Conservation (phyloP, 805 yeast species). For the Candida saitoana region DNA sequence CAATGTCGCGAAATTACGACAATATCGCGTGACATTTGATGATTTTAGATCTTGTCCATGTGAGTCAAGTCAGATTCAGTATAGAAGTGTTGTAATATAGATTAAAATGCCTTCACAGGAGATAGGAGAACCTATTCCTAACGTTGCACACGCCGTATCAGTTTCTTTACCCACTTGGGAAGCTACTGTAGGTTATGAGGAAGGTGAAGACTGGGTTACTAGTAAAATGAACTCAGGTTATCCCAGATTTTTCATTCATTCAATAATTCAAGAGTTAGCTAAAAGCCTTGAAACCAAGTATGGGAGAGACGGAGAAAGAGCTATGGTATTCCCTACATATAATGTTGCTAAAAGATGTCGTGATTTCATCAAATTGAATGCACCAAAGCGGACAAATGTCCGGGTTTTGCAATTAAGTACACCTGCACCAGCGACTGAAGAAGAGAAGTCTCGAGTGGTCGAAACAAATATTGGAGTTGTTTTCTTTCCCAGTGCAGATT, state of each 20-base stretch:
- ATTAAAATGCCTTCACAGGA: constrained; percentile 32
- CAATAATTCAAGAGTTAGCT: constrained; percentile 54
- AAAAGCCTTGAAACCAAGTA: constrained; percentile 58
- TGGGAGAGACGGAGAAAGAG: constrained; percentile 74
- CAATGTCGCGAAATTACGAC: too few species aligned
- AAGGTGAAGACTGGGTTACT: constrained; percentile 79
- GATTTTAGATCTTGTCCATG: too few species aligned
- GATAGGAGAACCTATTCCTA: constrained; percentile 84
- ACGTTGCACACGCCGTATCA: constrained; percentile 89
- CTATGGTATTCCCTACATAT: constrained; percentile 75
- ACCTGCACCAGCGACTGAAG: constrained; percentile 56
- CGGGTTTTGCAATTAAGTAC: constrained; percentile 73
- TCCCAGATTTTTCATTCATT: constrained; percentile 78
- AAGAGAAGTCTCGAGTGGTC: constrained; percentile 54
- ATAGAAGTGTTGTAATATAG: too few species aligned
- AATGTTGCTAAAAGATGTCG: constrained; percentile 81
- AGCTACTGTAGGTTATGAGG: constrained; percentile 88
- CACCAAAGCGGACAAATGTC: constrained; percentile 30
- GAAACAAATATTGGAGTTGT: constrained; percentile 74
- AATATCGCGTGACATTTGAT: too few species aligned
- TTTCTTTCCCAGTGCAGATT: constrained; percentile 62
- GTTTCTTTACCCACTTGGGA: constrained; percentile 96
- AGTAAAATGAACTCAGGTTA: constrained; percentile 79
- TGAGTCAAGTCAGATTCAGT: too few species aligned
- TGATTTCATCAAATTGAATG: constrained; percentile 57